These are phyloP conservation scores for Phialophora expanda DNA, from an alignment of 2,329 filamentous ascomycete genomes.

Conservation along the genomic window DNA sequence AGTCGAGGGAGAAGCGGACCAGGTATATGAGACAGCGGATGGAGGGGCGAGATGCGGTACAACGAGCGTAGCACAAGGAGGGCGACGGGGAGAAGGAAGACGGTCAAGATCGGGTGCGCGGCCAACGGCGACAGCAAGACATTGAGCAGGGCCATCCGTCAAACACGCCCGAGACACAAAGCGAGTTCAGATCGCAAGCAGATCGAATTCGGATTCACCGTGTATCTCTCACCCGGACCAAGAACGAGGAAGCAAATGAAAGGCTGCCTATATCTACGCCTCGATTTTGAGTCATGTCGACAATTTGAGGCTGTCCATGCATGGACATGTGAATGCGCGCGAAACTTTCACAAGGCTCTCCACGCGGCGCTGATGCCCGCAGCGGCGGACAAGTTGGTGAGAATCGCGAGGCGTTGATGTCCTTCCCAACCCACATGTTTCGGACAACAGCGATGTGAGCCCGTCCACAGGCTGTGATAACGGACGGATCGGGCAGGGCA, in stretches of 20 bases:
- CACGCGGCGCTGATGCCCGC: slow-evolving; percentile 16
- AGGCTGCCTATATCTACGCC: background rate
- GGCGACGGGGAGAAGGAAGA: slow-evolving; percentile 28
- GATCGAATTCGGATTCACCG: background rate
- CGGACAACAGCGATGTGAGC: slow-evolving; percentile 14
- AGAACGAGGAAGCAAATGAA: background rate
- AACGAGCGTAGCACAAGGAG: slow-evolving; percentile 34
- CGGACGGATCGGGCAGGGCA: background rate
- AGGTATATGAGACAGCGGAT: slow-evolving; percentile 49
- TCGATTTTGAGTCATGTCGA: slow-evolving; percentile 3
- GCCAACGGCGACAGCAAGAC: slow-evolving; percentile 23
- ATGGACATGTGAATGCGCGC: background rate
- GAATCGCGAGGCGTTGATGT: slow-evolving; percentile 12
- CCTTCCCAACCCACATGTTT: background rate
- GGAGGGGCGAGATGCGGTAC: slow-evolving; percentile 46
- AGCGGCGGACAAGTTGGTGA: background rate
- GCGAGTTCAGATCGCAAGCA: background rate
- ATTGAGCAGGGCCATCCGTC: slow-evolving; percentile 24
- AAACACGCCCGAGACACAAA: background rate
- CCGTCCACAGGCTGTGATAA: slow-evolving; percentile 1
- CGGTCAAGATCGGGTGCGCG: slow-evolving; percentile 18
- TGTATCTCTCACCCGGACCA: background rate
- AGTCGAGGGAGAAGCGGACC: slow-evolving; percentile 46
- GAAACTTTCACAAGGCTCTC: background rate
- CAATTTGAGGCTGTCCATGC: background rate